phyloP scores from a whole-genome alignment of 805 yeast species.

The Komagataella mondaviorum region DNA sequence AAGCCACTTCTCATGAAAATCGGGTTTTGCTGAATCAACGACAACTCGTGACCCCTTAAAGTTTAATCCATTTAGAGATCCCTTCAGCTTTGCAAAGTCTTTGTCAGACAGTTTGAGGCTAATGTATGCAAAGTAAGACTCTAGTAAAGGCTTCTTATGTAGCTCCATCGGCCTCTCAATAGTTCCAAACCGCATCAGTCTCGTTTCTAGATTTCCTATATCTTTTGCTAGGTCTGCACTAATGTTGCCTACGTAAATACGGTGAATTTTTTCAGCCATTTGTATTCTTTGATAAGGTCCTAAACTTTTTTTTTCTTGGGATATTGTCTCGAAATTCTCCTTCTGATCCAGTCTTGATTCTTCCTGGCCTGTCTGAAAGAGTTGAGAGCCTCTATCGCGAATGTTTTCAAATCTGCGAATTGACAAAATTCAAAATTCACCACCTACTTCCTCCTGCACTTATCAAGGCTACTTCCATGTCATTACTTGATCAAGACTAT shows the following conservation, averaged over 20 bases:
- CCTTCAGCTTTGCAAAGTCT: conserved; percentile 34
- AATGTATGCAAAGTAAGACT: conserved; percentile 51
- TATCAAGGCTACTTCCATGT: neutral
- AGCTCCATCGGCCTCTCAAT: conserved; percentile 31
- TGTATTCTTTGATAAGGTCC: neutral
- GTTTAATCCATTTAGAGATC: conserved; percentile 52
- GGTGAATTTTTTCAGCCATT: neutral
- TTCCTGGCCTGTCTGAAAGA: no score
- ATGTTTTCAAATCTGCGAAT: neutral
- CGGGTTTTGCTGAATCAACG: conserved; percentile 49
- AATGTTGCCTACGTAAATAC: conserved; percentile 56
- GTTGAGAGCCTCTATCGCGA: neutral
- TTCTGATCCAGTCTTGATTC: no score
- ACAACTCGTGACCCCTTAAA: conserved; percentile 63
- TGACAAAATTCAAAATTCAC: neutral
- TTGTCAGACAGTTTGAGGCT: conserved; percentile 38
- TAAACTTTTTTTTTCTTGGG: neutral
- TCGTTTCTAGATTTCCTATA: conserved; percentile 29
- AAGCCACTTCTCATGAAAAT: conserved; percentile 31
- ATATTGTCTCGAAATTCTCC: neutral
- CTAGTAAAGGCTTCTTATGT: conserved; percentile 40
- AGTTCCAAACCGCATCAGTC: conserved; percentile 55
- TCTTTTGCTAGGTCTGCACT: conserved; percentile 36
- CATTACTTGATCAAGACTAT: neutral
- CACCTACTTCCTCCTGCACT: neutral